phyloP scores from a whole-genome alignment of 306 rosid species.

The Trifolium fragiferum region DNA sequence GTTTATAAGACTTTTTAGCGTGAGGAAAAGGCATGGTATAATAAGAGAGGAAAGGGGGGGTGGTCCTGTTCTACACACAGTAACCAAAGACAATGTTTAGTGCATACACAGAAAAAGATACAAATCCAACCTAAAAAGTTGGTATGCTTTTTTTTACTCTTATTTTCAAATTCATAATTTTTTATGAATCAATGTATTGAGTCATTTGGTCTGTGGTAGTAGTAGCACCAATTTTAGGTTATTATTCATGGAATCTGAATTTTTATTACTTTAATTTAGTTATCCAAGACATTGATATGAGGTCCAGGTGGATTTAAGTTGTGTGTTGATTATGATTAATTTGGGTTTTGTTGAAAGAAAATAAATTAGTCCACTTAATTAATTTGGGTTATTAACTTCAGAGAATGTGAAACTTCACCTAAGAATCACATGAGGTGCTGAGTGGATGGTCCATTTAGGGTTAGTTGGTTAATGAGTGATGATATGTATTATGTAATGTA shows the following conservation, averaged over 20 bases:
- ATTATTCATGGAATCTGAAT: constrained; percentile 43
- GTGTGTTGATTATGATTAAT: neutral
- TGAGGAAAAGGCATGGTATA: constrained; percentile 57
- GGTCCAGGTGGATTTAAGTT: constrained; percentile 15
- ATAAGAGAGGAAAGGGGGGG: constrained; percentile 25
- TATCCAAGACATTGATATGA: constrained; percentile 41
- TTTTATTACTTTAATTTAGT: constrained; percentile 16
- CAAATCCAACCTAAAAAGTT: constrained; percentile 59
- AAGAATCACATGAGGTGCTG: constrained; percentile 38
- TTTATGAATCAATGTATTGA: constrained; percentile 43
- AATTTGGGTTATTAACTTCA: neutral
- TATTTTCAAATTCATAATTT: constrained; percentile 38
- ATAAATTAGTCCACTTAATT: too few species aligned
- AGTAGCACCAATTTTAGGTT: constrained; percentile 40
- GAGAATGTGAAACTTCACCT: constrained; percentile 41
- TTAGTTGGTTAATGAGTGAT: constrained; percentile 10
- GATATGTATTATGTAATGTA: neutral
- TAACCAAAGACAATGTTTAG: constrained; percentile 57
- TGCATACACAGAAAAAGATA: constrained; percentile 43
- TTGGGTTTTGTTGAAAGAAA: too few species aligned
- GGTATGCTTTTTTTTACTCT: constrained; percentile 44
- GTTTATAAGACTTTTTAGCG: constrained; percentile 52
- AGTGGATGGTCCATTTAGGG: constrained; percentile 24
- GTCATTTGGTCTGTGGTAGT: neutral
- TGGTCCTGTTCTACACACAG: constrained; percentile 50